A percentile compares a stretch with the other conserved stretches of the same genome.
These are phyloP conservation scores for Aspergillus ustus DNA, from an alignment of 2,329 filamentous ascomycete genomes.

Conservation along the genomic window DNA sequence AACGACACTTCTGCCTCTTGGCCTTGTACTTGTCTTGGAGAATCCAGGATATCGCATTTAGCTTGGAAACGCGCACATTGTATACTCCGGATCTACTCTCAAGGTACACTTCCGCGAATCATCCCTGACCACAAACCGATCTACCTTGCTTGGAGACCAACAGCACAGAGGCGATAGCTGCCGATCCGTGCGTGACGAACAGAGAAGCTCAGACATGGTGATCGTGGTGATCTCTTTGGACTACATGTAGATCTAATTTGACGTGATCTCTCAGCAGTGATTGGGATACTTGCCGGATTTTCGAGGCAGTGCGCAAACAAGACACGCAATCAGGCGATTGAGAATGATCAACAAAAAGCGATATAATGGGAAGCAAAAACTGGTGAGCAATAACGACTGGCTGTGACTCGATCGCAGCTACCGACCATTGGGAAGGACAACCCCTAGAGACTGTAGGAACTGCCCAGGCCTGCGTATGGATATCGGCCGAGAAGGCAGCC, in stretches of 20 bases:
- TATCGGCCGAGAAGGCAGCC: not conserved
- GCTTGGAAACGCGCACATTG: no score
- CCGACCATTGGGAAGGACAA: not conserved
- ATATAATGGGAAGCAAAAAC: not conserved
- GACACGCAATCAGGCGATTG: not conserved
- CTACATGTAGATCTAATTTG: not conserved
- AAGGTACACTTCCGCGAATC: no score
- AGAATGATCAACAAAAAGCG: not conserved
- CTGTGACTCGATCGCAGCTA: not conserved
- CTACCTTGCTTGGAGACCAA: not conserved
- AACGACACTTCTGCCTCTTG: no score
- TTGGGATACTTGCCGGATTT: not conserved
- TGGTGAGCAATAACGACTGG: not conserved
- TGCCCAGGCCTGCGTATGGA: not conserved
- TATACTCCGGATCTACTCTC: no score
- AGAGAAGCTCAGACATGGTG: not conserved
- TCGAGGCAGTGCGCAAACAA: not conserved
- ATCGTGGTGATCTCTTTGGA: not conserved
- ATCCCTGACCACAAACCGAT: no score
- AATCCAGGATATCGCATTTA: no score
- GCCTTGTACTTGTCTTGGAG: no score
- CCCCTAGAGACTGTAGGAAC: not conserved
- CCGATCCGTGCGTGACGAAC: not conserved
- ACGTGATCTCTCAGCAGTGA: not conserved
- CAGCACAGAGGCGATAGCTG: not conserved